A percentile compares a stretch with the other conserved stretches of the same genome.
phyloP scores from a whole-genome alignment of 345 rosid genomes.

The Pistacia integerrima region DNA sequence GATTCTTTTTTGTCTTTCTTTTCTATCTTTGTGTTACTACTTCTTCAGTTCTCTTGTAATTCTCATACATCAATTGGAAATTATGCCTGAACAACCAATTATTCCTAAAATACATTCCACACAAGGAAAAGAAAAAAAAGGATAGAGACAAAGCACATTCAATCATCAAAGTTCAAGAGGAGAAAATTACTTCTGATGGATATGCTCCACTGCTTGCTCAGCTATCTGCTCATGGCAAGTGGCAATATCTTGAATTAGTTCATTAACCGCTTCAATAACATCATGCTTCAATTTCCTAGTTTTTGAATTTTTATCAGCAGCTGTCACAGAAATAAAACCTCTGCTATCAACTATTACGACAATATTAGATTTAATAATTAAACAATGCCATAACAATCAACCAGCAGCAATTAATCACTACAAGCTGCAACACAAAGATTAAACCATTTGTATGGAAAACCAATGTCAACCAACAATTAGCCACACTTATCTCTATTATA shows the following conservation, averaged over 20 bases:
- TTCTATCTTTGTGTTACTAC: no score
- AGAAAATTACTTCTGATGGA: conserved; percentile 85
- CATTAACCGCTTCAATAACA: conserved; percentile 95
- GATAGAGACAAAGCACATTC: neutral
- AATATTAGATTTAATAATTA: neutral
- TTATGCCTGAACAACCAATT: neutral
- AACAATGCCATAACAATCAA: conserved; percentile 5
- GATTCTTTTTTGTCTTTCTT: no score
- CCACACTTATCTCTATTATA: neutral
- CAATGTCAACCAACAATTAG: neutral
- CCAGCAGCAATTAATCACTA: neutral
- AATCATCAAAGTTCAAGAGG: conserved; percentile 7
- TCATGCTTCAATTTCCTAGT: conserved; percentile 94
- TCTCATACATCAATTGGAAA: neutral
- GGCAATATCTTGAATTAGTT: conserved; percentile 81
- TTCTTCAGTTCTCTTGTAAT: neutral
- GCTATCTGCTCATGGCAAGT: conserved; percentile 98
- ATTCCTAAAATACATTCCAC: neutral
- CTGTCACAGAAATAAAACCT: conserved; percentile 42
- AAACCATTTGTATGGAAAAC: neutral
- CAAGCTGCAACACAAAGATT: neutral
- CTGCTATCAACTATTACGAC: conserved; percentile 16
- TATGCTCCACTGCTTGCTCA: conserved; percentile 99
- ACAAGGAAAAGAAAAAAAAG: neutral
- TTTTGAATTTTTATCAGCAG: conserved; percentile 92